These are phyloP conservation scores for Eutrema japonicum DNA, from an alignment of 345 rosid species.

Conservation along the genomic window DNA sequence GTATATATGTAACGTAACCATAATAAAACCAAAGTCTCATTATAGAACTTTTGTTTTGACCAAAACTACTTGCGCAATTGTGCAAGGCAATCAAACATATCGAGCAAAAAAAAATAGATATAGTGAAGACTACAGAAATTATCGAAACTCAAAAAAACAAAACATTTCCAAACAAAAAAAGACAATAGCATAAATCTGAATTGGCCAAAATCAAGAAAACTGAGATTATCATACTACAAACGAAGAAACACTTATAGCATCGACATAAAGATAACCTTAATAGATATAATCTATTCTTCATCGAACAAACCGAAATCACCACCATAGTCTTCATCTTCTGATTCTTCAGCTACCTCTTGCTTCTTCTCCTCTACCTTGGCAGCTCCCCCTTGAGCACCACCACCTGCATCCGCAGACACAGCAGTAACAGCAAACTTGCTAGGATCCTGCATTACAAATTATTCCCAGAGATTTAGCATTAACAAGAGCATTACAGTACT, in stretches of 20 bases:
- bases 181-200: constrained; percentile 20
- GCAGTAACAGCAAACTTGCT: constrained; percentile 48
- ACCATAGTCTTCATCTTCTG: constrained; percentile 48
- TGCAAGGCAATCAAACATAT: background rate
- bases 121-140: background rate
- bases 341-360: constrained; percentile 38
- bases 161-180: background rate
- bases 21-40: too few relatives aligned
- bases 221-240: constrained; percentile 23
- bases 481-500: background rate
- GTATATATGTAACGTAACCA: too few relatives aligned
- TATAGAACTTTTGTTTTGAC: background rate
- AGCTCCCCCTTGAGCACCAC: constrained; percentile 35
- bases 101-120: background rate
- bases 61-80: too few relatives aligned
- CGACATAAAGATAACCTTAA: constrained; percentile 18
- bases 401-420: constrained; percentile 40
- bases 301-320: constrained; percentile 46
- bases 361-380: constrained; percentile 45
- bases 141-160: background rate
- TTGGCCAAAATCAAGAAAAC: constrained; percentile 22
- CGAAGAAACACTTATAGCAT: constrained; percentile 10
- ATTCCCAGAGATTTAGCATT: background rate
- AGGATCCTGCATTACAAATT: constrained; percentile 42
- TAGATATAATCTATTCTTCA: constrained; percentile 30